Evolutionary conservation across 208 protist genomes (phyloP).

Genomic region (Trypanosoma conorhini): DNA sequence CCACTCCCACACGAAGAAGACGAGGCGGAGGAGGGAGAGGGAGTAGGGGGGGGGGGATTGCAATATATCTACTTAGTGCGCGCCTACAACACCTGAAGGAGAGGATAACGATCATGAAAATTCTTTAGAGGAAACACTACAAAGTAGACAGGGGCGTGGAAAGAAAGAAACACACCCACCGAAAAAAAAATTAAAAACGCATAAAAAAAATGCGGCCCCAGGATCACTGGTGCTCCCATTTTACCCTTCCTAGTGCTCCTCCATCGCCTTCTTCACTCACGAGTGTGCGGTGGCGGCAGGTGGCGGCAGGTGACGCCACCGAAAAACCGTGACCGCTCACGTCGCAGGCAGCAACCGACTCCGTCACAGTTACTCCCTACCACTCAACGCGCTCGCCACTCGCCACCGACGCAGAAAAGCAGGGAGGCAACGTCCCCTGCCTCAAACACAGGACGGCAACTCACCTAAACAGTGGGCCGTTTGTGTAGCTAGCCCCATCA

Average conservation of each 20-base stretch:
- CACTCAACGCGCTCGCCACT: background rate
- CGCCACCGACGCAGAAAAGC: background rate
- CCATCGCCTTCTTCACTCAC: background rate
- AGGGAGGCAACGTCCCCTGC: background rate
- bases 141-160: background rate
- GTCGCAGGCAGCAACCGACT: background rate
- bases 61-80: background rate
- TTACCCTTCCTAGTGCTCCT: background rate
- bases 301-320: background rate
- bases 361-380: background rate
- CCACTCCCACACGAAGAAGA: background rate
- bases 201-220: background rate
- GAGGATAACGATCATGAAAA: background rate
- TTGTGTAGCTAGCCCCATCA: constrained; percentile 68
- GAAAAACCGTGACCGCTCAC: background rate
- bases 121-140: background rate
- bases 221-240: background rate
- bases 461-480: constrained; percentile 52
- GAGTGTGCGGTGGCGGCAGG: background rate
- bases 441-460: background rate
- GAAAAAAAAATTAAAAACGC: background rate
- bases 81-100: background rate
- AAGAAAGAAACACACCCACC: background rate
- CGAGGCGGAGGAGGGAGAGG: background rate
- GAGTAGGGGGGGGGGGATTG: background rate